Conservation (phyloP, 225 moss, liverwort and hornwort genomes). For the Pleurozium schreberi region DNA sequence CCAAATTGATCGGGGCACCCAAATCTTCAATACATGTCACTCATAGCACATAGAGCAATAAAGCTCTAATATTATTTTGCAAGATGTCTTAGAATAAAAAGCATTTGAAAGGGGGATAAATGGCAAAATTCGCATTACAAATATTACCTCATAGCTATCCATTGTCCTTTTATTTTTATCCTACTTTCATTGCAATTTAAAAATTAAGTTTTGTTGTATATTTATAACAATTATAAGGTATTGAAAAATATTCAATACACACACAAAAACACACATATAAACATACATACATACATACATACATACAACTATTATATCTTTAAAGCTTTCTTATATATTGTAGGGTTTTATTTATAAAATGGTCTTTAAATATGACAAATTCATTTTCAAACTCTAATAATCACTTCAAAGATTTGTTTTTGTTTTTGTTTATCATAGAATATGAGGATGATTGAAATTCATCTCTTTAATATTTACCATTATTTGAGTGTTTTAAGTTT, state of each 20-base stretch:
- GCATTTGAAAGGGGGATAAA: rapidly evolving
- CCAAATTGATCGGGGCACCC: too few species aligned
- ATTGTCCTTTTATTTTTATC: background rate
- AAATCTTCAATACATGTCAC: too few species aligned
- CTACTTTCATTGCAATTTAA: background rate
- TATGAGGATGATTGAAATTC: background rate
- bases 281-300: too few species aligned
- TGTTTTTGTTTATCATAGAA: background rate
- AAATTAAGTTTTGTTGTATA: too few species aligned
- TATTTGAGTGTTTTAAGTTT: background rate
- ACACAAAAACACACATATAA: too few species aligned
- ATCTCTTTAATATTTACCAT: background rate
- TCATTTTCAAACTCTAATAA: background rate
- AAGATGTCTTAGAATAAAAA: background rate
- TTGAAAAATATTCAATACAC: background rate
- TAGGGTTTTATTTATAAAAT: background rate
- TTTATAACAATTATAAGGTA: background rate
- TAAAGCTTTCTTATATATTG: rapidly evolving
- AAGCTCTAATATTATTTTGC: too few species aligned
- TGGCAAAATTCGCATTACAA: background rate
- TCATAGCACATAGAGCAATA: too few species aligned
- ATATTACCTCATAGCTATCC: background rate
- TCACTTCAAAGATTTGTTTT: too few species aligned
- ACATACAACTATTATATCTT: background rate
- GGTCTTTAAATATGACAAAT: too few species aligned